Base-by-base conservation (phyloP, 2,329 filamentous ascomycete species). In the Exophiala viscosa region DNA sequence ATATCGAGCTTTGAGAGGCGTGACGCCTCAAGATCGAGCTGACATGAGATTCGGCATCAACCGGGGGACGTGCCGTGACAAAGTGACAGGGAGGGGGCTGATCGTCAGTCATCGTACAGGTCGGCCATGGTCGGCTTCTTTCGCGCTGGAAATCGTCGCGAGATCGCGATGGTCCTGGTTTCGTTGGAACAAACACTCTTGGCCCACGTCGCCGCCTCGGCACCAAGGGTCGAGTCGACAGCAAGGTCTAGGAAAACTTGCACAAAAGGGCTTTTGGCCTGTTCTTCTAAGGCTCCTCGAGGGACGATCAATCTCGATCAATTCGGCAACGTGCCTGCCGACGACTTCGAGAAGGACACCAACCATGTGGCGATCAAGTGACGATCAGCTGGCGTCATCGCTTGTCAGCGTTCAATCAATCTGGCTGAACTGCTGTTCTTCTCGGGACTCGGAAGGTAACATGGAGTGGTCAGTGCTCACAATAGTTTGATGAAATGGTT, bases 311-410 rank as follows among this genome's bases (percentile, higher is more conserved):
- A 5, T 28, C 5, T 28, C 23, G 5, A 28, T 28, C 23, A 28
- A 28, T 7, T 28, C 23, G 23, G 23, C 23, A 28, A 28, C 23
- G 23, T 28, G 23, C 23, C 3, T 28, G 23, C 23, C 23, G 23
- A 28, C 23, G 23, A 28, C n/a, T 28, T 28, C 23, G 23, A 28
- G 23, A 28, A 28, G 5, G 23, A 28, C 8, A 28, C 23, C 5
- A 28, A 4, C 23, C 23, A 28, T 28, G 23, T 28, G 23, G 23
- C 5, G 8, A 28, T 28, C 23, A 13, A 45, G 34, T 8, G 50
- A 47, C 50, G 50, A 52, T 52, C 50, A 48, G 31, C 44, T 48
- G 44, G 50, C 44, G 50, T 52, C 49, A 52, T 52, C 5, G 15
- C 7, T 35, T 35, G 31, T 18, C 43, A 45, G 3, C 23, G 23